Base-by-base conservation (phyloP, 139 green algal genomes). In the Chlamydomonas applanata region DNA sequence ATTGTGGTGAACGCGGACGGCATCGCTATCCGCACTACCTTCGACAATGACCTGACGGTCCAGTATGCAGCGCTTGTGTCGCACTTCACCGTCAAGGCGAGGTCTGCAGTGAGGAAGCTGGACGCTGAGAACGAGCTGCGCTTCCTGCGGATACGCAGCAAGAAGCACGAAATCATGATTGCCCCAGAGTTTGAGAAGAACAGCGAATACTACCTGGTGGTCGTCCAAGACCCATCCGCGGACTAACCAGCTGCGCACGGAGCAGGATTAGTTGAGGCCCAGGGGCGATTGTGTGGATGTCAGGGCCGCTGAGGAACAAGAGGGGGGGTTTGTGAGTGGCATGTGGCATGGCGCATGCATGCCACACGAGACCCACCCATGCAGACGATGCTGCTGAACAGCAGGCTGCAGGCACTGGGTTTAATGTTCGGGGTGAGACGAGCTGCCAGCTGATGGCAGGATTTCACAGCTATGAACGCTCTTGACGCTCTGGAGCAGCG, bases 91-190 rank as follows among this genome's bases (percentile, higher is more conserved):
- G 69, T 79, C 32, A 95, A 96, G 78, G 87, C 92, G 20, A 75
- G 93, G 0, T 79, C 76, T 7, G 79, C 85, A 11, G 91, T 98
- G 22, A 86, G 88, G 35, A 87, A 94, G 74, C 77, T 97, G 35
- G 89, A 97, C 46, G 70, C 82, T 20, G 84, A 92, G 19, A 91
- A 98, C 65, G 93, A 97, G 70, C 76, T 98, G n/a, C 85, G 91
- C 54, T 93, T 93, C 71, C 63, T 97, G 24, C 79, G 93, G 59
- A 85, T 98, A 53, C 80, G 93, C 3, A 91, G 81, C 32, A 91
- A 92, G 59, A 90, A 91, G 73, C 89, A 95, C 75, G 93, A 98
- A 73, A 93, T 98, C 69, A 90, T 98, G 78, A 91, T 98, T 67
- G 87, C 88, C 5, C 93, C 93, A 29, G 84, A 90, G 77, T 93